Evolutionary conservation across 805 yeast species (phyloP).

Genomic region (Zygotorulaspora danielsina): DNA sequence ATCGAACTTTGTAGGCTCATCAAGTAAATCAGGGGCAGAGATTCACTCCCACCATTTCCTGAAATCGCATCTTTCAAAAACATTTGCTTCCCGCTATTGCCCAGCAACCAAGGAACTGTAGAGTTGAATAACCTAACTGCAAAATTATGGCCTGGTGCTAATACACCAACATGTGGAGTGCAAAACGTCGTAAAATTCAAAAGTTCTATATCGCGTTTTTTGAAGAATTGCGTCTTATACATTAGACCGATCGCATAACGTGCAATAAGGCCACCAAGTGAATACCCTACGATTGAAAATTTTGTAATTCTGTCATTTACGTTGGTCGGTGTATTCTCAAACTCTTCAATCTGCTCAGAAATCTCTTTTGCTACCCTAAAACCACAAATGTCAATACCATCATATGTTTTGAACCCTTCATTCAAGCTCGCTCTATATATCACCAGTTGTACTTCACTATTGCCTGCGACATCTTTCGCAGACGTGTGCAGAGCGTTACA

Average conservation of each 20-base stretch:
- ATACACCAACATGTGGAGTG: constrained; percentile 65
- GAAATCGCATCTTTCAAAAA: constrained; percentile 51
- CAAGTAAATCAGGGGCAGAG: constrained; percentile 53
- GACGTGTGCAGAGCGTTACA: constrained; percentile 42
- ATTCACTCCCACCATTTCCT: constrained; percentile 9
- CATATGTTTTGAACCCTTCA: constrained; percentile 73
- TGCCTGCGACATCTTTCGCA: constrained; percentile 26
- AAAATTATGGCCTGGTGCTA: constrained; percentile 53
- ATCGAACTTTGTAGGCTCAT: constrained; percentile 63
- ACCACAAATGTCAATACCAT: constrained; percentile 85
- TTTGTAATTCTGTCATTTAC: constrained; percentile 45
- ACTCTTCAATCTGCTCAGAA: constrained; percentile 34
- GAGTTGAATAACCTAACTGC: constrained; percentile 55
- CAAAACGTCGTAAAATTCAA: constrained; percentile 58
- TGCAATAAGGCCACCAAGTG: constrained; percentile 78
- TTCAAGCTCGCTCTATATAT: constrained; percentile 45
- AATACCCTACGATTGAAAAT: constrained; percentile 75
- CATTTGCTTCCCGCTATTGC: constrained; percentile 70
- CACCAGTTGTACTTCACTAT: constrained; percentile 18
- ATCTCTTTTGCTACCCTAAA: constrained; percentile 69
- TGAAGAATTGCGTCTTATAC: constrained; percentile 49
- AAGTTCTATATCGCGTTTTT: constrained; percentile 44
- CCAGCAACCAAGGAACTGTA: constrained; percentile 61
- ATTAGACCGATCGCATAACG: constrained; percentile 75
- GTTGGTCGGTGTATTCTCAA: constrained; percentile 15